phyloP scores from a whole-genome alignment of 208 protist species.

The Lotmaria passim region DNA sequence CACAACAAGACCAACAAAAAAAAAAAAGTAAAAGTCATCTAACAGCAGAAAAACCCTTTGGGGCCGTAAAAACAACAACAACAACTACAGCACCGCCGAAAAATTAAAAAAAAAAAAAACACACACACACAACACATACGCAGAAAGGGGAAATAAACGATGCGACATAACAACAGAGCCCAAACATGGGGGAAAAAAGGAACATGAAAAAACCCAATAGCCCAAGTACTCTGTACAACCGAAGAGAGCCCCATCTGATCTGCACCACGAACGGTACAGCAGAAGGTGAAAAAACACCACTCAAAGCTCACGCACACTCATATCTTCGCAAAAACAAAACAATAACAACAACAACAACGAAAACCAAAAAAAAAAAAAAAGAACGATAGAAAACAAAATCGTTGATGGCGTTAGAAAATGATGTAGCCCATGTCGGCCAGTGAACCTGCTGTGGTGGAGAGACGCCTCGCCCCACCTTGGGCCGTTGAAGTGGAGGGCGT shows the following conservation, averaged over 20 bases:
- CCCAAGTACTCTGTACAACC: too few relatives aligned
- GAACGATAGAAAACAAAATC: not conserved
- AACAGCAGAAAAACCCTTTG: too few relatives aligned
- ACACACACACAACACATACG: not conserved
- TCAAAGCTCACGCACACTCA: too few relatives aligned
- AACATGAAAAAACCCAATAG: conserved; percentile 2
- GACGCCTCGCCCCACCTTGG: conserved; percentile 3
- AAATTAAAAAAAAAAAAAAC: not conserved
- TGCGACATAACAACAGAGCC: not conserved
- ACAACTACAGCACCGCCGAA: not conserved
- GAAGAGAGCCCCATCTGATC: not conserved
- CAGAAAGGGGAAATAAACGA: not conserved
- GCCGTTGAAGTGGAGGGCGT: not conserved
- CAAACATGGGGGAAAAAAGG: not conserved
- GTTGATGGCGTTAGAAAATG: conserved; percentile 5
- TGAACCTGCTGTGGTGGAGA: conserved; percentile 7
- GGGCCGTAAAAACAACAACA: not conserved
- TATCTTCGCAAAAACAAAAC: not conserved
- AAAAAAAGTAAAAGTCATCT: conserved; percentile 2
- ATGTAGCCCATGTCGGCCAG: conserved; percentile 20
- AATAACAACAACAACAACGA: not conserved
- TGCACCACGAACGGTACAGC: too few relatives aligned
- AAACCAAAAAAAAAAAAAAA: not conserved
- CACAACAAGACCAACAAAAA: conserved; percentile 1
- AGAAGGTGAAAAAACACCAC: too few relatives aligned